phyloP scores from a whole-genome alignment of 139 green algal species.

The Gonium pectorale region DNA sequence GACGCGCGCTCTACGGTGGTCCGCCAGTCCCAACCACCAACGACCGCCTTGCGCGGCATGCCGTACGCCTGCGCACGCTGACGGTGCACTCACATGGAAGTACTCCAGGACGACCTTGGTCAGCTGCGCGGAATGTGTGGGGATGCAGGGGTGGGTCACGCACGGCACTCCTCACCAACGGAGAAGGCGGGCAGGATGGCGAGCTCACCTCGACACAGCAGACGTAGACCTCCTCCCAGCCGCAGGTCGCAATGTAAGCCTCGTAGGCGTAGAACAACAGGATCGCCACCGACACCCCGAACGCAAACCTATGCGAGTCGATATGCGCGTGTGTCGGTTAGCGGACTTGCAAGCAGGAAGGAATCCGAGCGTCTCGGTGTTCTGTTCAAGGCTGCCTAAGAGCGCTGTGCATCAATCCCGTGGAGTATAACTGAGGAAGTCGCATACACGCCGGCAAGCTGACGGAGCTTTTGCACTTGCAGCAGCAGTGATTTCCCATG shows the following conservation, averaged over 20 bases:
- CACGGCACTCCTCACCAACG: neutral
- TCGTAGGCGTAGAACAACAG: constrained; percentile 48
- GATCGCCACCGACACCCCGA: constrained; percentile 4
- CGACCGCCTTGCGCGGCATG: neutral
- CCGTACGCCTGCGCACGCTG: neutral
- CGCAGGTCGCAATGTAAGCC: constrained; percentile 27
- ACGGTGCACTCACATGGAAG: constrained; percentile 5
- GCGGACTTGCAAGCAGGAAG: too few relatives aligned
- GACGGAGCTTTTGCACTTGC: too few relatives aligned
- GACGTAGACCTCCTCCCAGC: constrained; percentile 67
- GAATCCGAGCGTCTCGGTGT: too few relatives aligned
- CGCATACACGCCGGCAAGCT: too few relatives aligned
- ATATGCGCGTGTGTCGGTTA: too few relatives aligned
- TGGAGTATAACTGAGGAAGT: too few relatives aligned
- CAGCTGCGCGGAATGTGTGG: neutral
- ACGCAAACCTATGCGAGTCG: constrained; percentile 1
- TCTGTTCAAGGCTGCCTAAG: too few relatives aligned
- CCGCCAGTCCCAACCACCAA: neutral
- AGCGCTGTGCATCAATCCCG: too few relatives aligned
- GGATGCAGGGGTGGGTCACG: neutral
- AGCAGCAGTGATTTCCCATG: too few relatives aligned
- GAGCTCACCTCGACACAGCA: constrained; percentile 40
- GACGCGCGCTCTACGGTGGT: too few relatives aligned
- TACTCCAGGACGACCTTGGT: constrained; percentile 10
- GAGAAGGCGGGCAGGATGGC: too few relatives aligned